phyloP scores from a whole-genome alignment of 2,329 filamentous ascomycete species.

The Trichoderma koningii region DNA sequence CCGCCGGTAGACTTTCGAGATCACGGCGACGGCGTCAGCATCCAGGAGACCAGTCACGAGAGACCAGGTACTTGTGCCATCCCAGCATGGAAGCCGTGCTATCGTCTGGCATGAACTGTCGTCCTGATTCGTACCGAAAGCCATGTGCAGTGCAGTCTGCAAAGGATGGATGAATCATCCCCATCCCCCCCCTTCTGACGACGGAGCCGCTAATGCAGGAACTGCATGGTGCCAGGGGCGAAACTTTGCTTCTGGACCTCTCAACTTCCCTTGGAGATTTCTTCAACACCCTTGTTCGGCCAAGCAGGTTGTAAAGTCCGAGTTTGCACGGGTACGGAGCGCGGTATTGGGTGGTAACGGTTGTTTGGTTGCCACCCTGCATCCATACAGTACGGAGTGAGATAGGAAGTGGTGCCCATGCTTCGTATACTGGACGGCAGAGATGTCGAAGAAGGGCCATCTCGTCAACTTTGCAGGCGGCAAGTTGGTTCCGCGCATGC shows the following conservation, averaged over 20 bases:
- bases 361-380: not conserved
- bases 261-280: conserved; percentile 6
- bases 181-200: conserved; percentile 10
- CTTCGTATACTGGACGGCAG: conserved; percentile 1
- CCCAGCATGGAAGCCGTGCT: not conserved
- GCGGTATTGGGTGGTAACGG: not conserved
- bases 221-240: conserved; percentile 28
- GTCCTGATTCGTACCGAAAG: not conserved
- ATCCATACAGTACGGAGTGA: conserved; percentile 1
- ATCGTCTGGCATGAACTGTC: conserved; percentile 3
- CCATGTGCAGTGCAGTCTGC: conserved; percentile 9
- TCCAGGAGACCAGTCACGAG: conserved; percentile 1
- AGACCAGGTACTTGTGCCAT: not conserved
- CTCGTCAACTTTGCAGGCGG: not conserved
- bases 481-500: conserved; percentile 5
- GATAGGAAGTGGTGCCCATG: not conserved
- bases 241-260: conserved; percentile 16
- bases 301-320: conserved; percentile 3
- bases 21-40: not conserved
- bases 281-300: conserved; percentile 10
- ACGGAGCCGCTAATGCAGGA: conserved; percentile 32
- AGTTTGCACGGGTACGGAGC: not conserved
- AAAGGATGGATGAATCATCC: not conserved
- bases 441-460: not conserved
- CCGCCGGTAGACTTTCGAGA: not conserved